Evolutionary conservation across 2,329 filamentous ascomycete genomes (phyloP).

Genomic region (Ceratocystis alfenasii): DNA sequence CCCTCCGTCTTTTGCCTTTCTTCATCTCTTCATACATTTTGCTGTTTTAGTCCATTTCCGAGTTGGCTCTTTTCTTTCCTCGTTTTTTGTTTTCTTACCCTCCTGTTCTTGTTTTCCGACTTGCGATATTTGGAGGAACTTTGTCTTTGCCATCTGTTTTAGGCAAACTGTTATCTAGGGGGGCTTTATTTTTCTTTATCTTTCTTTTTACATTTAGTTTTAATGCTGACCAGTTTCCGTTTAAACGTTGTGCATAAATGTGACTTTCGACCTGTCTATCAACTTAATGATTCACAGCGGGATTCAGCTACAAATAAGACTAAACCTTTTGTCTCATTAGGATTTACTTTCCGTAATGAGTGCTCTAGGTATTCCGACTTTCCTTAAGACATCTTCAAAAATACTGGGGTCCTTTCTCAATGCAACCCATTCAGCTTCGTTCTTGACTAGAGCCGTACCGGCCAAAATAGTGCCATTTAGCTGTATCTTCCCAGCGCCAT

Average conservation of each 20-base stretch:
- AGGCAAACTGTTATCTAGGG: slow-evolving; percentile 4
- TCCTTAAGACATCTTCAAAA: slow-evolving; percentile 23
- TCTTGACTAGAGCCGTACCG: slow-evolving; percentile 52
- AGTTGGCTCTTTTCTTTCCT: background rate
- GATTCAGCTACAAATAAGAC: too few species aligned
- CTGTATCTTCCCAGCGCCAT: slow-evolving; percentile 34
- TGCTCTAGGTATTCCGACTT: slow-evolving; percentile 27
- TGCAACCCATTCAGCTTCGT: slow-evolving; percentile 43
- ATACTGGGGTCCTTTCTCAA: slow-evolving; percentile 32
- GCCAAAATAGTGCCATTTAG: slow-evolving; percentile 53
- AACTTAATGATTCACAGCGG: too few species aligned
- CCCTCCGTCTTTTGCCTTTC: background rate
- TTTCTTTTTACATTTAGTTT: background rate
- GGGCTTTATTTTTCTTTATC: background rate
- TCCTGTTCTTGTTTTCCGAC: background rate
- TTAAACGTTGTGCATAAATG: too few species aligned
- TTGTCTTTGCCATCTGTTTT: background rate
- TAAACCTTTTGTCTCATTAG: too few species aligned
- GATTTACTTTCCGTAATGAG: background rate
- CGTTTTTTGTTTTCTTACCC: background rate
- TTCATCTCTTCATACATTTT: background rate
- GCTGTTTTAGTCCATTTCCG: background rate
- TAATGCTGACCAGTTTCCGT: background rate
- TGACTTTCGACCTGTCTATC: too few species aligned
- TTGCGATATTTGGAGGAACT: slow-evolving; percentile 1